A percentile compares a stretch with the other conserved stretches of the same genome.
Conservation (phyloP, 2,329 filamentous ascomycete species). For the Neocatenulostroma microsporum region DNA sequence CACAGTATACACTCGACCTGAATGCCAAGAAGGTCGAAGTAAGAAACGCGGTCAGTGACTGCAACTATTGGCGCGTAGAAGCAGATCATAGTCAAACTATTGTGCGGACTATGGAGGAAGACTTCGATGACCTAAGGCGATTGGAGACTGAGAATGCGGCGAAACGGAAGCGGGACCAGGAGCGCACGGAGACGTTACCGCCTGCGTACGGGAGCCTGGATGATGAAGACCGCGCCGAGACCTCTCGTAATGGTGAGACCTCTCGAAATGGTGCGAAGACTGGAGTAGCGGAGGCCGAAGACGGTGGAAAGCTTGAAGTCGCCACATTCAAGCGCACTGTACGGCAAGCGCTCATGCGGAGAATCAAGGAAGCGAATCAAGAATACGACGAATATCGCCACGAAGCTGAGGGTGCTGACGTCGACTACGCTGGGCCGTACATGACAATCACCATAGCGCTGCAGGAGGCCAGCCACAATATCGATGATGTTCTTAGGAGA, state of each 20-base stretch:
- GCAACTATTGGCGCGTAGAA: slow-evolving; percentile 3
- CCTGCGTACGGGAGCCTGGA: slow-evolving; percentile 21
- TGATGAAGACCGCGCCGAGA: slow-evolving; percentile 13
- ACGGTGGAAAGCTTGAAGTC: slow-evolving; percentile 13
- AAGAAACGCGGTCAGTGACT: too few relatives aligned
- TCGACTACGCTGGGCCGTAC: background rate
- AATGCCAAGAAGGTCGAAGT: too few relatives aligned
- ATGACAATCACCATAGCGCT: too few relatives aligned
- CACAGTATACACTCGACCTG: too few relatives aligned
- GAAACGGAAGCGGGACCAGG: background rate
- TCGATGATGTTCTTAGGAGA: too few relatives aligned
- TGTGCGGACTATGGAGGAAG: too few relatives aligned
- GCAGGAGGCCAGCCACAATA: background rate
- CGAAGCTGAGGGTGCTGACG: slow-evolving; percentile 1
- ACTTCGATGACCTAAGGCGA: slow-evolving; percentile 16
- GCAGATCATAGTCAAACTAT: slow-evolving; percentile 8
- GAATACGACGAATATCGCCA: background rate
- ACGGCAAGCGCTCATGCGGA: slow-evolving; percentile 10
- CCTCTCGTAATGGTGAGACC: too few relatives aligned
- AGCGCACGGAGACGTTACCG: slow-evolving; percentile 13
- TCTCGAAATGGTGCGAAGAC: too few relatives aligned
- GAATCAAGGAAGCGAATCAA: background rate
- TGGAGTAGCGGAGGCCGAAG: slow-evolving; percentile 6
- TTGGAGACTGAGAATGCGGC: slow-evolving; percentile 14
- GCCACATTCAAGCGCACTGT: slow-evolving; percentile 12